Conservation (phyloP, 164 flowering plant genomes). For the Magnolia kwangsiensis region DNA sequence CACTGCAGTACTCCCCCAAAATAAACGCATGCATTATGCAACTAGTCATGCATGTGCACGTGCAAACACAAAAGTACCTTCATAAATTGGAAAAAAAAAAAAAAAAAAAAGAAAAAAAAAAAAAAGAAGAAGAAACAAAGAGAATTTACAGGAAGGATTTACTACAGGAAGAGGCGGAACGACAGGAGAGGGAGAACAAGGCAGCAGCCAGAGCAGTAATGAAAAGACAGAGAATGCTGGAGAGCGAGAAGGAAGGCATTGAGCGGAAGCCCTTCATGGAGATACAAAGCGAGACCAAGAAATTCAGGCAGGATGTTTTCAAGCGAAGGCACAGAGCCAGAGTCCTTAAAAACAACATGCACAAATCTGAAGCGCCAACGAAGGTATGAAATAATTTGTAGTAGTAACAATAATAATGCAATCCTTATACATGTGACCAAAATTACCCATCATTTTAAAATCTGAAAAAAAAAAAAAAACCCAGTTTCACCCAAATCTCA, state of each 20-base stretch:
- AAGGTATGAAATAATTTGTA: neutral
- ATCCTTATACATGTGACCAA: neutral
- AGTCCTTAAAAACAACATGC: conserved; percentile 23
- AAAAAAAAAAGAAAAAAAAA: too few species aligned
- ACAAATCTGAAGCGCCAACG: neutral
- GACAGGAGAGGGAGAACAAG: conserved; percentile 35
- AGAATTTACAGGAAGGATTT: neutral
- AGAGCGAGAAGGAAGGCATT: conserved; percentile 49
- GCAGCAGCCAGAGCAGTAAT: conserved; percentile 48
- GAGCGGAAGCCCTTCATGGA: conserved; percentile 57
- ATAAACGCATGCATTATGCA: too few species aligned
- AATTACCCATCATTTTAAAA: neutral
- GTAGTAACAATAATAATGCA: neutral
- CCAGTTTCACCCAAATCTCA: neutral
- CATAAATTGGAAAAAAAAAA: too few species aligned
- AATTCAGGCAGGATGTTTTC: conserved; percentile 62
- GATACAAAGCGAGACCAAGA: conserved; percentile 55
- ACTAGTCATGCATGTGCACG: too few species aligned
- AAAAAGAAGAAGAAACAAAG: neutral
- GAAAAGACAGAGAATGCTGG: conserved; percentile 55
- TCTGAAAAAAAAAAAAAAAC: neutral
- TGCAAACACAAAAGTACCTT: too few species aligned
- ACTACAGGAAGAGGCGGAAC: conserved; percentile 48
- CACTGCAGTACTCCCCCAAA: too few species aligned
- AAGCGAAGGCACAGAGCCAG: conserved; percentile 59